A percentile compares a stretch with the other conserved stretches of the same genome.
Evolutionary conservation across 176 grass and related monocot species (phyloP).

Genomic region (Musa acuminata): DNA sequence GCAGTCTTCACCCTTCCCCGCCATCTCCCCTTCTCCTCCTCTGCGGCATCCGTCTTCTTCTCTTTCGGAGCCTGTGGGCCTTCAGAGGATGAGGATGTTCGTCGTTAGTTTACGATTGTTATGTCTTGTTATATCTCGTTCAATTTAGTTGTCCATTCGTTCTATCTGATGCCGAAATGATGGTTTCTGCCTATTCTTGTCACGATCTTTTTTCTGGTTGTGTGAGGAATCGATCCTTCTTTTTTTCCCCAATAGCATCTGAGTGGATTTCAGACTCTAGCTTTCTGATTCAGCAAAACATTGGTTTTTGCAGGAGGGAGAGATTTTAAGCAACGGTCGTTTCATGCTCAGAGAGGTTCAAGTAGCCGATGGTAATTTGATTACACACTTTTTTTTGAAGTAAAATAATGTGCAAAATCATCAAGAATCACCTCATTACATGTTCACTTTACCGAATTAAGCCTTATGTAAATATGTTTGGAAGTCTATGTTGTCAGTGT

Average conservation of each 20-base stretch:
- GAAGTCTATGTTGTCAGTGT: no score
- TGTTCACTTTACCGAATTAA: neutral
- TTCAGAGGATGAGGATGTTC: neutral
- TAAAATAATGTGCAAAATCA: no score
- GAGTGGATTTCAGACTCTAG: neutral
- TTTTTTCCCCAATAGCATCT: neutral
- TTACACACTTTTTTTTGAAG: neutral
- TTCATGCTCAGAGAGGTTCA: neutral
- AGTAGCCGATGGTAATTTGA: neutral
- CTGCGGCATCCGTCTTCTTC: neutral
- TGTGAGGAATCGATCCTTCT: neutral
- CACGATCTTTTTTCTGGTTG: neutral
- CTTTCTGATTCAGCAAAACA: neutral
- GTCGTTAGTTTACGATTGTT: neutral
- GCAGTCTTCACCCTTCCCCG: conserved; percentile 1
- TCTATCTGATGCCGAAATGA: neutral
- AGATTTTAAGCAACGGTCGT: conserved; percentile 5
- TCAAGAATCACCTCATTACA: no score
- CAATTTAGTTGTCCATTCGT: neutral
- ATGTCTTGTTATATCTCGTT: neutral
- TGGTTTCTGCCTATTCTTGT: neutral
- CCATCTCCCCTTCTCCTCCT: neutral
- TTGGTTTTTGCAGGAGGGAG: conserved; percentile 6
- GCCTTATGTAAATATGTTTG: no score
- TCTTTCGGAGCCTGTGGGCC: neutral